Percentiles rank a stretch among this genome's conserved stretches.
phyloP scores from a whole-genome alignment of 1,284 basidiomycete genomes.

The Marasmius fiardii region DNA sequence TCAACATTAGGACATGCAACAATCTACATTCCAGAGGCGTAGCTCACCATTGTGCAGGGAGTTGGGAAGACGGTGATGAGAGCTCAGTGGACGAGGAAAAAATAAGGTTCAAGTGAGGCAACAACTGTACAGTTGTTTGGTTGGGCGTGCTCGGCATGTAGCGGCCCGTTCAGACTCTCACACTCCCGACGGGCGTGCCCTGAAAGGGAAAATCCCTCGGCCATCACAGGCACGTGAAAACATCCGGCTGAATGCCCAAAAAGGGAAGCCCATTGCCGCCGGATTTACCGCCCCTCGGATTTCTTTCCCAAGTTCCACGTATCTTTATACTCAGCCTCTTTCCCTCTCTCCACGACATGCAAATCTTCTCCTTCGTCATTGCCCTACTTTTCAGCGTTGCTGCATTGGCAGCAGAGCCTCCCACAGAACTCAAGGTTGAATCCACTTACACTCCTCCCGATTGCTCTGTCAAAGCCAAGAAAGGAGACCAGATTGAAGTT shows the following conservation, averaged over 20 bases:
- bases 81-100: conserved; percentile 28
- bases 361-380: conserved; percentile 39
- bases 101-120: conserved; percentile 33
- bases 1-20: neutral
- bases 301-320: conserved; percentile 2
- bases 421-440: conserved; percentile 57
- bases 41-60: conserved; percentile 40
- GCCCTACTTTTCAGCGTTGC: conserved; percentile 35
- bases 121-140: conserved; percentile 36
- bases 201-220: too few species aligned
- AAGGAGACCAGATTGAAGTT: conserved; percentile 69
- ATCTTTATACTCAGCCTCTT: too few species aligned
- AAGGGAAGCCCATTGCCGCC: neutral
- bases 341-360: conserved; percentile 35
- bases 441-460: conserved; percentile 55
- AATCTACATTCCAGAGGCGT: conserved; percentile 1
- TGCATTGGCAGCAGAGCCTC: conserved; percentile 35
- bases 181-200: too few species aligned
- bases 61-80: conserved; percentile 15
- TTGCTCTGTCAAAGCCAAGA: conserved; percentile 56
- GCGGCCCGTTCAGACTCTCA: neutral
- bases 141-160: neutral
- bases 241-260: neutral
- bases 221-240: neutral
- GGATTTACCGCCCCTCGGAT: conserved; percentile 1